These are phyloP conservation scores for Sporothrix luriei DNA, from an alignment of 2,329 filamentous ascomycete genomes.

Conservation along the genomic window DNA sequence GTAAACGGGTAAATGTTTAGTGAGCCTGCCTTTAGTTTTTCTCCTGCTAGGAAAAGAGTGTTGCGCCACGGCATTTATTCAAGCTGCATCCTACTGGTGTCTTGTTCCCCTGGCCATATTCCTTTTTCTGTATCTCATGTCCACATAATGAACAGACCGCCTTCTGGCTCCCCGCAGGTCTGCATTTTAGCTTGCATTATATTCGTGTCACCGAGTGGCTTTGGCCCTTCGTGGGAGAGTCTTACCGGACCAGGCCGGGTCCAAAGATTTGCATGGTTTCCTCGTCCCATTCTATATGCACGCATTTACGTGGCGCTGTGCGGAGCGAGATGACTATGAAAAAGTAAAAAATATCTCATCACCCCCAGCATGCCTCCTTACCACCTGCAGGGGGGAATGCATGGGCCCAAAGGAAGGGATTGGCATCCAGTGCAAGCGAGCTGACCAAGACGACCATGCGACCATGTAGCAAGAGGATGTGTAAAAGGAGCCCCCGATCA, in stretches of 20 bases:
- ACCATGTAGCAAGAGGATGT: neutral
- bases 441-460: neutral
- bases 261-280: too few relatives aligned
- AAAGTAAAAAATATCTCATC: neutral
- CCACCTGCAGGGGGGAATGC: neutral
- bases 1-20: too few relatives aligned
- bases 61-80: neutral
- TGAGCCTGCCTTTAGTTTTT: neutral
- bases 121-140: neutral
- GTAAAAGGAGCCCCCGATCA: neutral
- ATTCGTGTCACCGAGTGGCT: too few relatives aligned
- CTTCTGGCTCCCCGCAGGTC: too few relatives aligned
- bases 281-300: neutral
- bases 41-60: neutral
- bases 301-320: neutral
- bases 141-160: too few relatives aligned
- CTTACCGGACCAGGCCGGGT: neutral
- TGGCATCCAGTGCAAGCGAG: neutral
- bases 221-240: neutral
- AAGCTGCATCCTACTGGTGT: neutral
- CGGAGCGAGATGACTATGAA: constrained; percentile 1
- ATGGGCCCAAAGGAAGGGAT: constrained; percentile 2
- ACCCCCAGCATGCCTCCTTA: neutral
- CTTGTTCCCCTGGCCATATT: neutral
- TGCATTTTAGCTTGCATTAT: too few relatives aligned